Base-by-base conservation (phyloP, 148 eudicot genomes). In the Oxyria digyna region DNA sequence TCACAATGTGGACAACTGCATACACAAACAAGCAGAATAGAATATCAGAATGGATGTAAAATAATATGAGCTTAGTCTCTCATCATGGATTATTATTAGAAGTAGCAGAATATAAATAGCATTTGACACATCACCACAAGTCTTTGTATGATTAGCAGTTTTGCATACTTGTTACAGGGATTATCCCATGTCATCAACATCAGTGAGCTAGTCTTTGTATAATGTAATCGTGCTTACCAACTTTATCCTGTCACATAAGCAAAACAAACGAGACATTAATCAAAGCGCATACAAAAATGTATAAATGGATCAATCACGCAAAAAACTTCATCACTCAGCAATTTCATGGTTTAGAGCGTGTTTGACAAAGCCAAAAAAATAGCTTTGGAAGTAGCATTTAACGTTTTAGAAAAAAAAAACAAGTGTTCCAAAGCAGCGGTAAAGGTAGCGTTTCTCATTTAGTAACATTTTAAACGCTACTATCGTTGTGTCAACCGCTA, bases 1-100 rank as follows among this genome's bases (percentile, higher is more conserved):
- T 94, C 73, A 80, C 97, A 57, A 94, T 82, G 80, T 94, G 98
- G 82, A 82, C 76, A 50, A 83, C 98, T 94, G 97, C 90, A 87
- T 45, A 48, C 74, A 55, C 5, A 68, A 18, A 74, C 49, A 42
- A 59, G 57, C 50, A 64, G 59, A 68, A 33, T 67, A 63, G n/a
- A 70, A 65, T n/a, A 27, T 72, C 55, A 79, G 57, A 62, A 75
- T 24, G 62, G 31, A 10, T 52, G 29, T 24, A 23, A 52, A 9
- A 23, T 23, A 52, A 52, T 23, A 11, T 21, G 21, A 21, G 71
- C 52, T 65, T 63, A 48, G 49, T 24, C 52, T 46, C n/a, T 18
- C 37, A 20, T 21, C 6, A 48, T n/a, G n/a, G 54, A 48, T 6
- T 18, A 18, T 18, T 18, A 48, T 15, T n/a, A 48, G 54, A 2